phyloP scores from a whole-genome alignment of 2,329 filamentous ascomycete genomes.

The Neonectria coccinea region DNA sequence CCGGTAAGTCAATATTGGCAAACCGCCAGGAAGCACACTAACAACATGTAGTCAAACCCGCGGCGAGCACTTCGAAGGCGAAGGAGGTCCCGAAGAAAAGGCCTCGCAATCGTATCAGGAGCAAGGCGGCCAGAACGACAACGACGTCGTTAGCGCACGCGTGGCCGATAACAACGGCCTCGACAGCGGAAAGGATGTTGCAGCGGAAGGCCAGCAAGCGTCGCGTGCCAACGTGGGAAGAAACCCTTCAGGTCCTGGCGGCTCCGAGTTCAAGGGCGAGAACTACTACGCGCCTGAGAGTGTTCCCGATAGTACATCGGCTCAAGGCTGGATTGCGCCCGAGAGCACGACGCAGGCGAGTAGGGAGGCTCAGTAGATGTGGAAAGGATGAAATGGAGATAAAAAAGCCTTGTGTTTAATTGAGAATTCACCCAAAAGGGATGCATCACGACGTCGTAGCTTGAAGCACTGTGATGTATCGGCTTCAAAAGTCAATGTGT shows the following conservation, averaged over 20 bases:
- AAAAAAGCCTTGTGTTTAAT: too few relatives aligned
- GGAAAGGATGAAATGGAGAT: background rate
- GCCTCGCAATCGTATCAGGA: conserved; percentile 34
- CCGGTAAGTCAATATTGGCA: conserved; percentile 50
- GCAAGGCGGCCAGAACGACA: conserved; percentile 2
- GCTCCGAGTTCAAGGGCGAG: conserved; percentile 36
- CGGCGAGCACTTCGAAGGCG: conserved; percentile 58
- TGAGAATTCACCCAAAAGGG: too few relatives aligned
- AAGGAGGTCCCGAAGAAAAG: conserved; percentile 58
- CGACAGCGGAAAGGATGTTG: background rate
- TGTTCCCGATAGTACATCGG: background rate
- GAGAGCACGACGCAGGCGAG: background rate
- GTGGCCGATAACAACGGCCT: background rate
- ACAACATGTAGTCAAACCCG: conserved; percentile 54
- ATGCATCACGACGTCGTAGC: too few relatives aligned
- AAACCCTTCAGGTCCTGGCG: conserved; percentile 50
- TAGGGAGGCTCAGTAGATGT: background rate
- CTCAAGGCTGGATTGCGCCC: background rate
- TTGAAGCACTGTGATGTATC: too few relatives aligned
- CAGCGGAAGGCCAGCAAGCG: background rate
- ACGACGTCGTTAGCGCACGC: background rate
- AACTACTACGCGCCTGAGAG: background rate
- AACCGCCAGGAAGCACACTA: conserved; percentile 8
- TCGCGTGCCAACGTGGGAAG: conserved; percentile 44
- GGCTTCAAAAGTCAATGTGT: too few relatives aligned